Base-by-base conservation (phyloP, 257 asterid genomes). In the Ligustrum vulgare region DNA sequence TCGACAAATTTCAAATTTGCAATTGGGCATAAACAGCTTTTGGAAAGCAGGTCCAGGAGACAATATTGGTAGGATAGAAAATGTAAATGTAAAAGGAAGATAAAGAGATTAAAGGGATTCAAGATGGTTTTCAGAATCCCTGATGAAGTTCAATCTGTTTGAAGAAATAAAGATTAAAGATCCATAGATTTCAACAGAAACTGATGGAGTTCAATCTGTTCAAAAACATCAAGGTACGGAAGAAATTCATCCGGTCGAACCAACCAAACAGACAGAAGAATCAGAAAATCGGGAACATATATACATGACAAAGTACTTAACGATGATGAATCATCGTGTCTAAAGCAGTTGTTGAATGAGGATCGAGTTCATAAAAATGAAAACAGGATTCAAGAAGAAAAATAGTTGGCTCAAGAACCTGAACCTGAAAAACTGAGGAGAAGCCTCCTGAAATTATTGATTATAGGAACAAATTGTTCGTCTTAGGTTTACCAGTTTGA, bases 391-490 rank as follows among this genome's bases (percentile, higher is more conserved):
- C 65, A 28, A 20, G 74, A 47, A 54, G 87, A 75, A 71, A 51
- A 75, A 54, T 43, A 69, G 28, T 8, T 63, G 71, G 68, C n/a
- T 72, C 69, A 16, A 37, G 87, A 67, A 33, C 75, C 51, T 15
- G 79, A 78, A 39, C 32, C 49, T 0, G 71, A 73, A 62, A 58
- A 63, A 41, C 15, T 13, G 71, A 72, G 16, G 79, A 75, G 20
- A 49, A 23, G 51, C 62, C 74, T 2, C 43, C 76, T 32, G 72
- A 16, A 36, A 82, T 69, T 69, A 66, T 41, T 41, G 78, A 76
- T 80, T 76, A 6, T 49, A 13, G 22, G 20, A 45, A 16, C 87
- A 81, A 67, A 35, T 87, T 78, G 71, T 76, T 16, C 96, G 96
- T 0, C 33, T 87, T 41, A 82, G 90, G 47, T 10, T 10, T 41